Conservation (phyloP, 257 asterid genomes). For the Fraxinus anomala region DNA sequence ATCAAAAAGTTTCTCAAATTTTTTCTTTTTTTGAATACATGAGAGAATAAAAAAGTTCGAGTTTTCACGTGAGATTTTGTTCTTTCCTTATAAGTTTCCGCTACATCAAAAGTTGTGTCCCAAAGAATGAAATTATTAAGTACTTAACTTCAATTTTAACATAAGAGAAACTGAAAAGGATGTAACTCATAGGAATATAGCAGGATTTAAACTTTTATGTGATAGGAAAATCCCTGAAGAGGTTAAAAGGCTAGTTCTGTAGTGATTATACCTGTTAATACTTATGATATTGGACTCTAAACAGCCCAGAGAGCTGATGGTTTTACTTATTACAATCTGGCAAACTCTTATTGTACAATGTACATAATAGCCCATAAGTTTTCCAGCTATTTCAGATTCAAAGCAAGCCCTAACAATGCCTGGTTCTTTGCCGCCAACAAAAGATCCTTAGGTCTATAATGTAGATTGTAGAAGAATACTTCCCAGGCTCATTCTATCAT, state of each 20-base stretch:
- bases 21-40: too few relatives aligned
- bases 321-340: background rate
- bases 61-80: too few relatives aligned
- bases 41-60: too few relatives aligned
- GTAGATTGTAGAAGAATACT: background rate
- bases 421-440: background rate
- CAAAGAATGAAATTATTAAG: too few relatives aligned
- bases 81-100: too few relatives aligned
- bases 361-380: conserved; percentile 4
- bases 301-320: background rate
- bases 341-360: background rate
- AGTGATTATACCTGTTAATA: too few relatives aligned
- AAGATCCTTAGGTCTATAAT: too few relatives aligned
- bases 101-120: background rate
- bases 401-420: conserved; percentile 6
- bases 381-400: background rate
- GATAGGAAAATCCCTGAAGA: background rate
- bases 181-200: background rate
- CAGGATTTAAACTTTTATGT: background rate
- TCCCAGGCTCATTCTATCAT: background rate
- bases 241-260: too few relatives aligned
- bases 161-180: background rate
- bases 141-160: background rate
- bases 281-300: background rate
- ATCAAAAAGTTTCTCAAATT: too few relatives aligned